A percentile compares a stretch with the other conserved stretches of the same genome.
Conservation (phyloP, 164 flowering plant species). For the Taxillus chinensis region DNA sequence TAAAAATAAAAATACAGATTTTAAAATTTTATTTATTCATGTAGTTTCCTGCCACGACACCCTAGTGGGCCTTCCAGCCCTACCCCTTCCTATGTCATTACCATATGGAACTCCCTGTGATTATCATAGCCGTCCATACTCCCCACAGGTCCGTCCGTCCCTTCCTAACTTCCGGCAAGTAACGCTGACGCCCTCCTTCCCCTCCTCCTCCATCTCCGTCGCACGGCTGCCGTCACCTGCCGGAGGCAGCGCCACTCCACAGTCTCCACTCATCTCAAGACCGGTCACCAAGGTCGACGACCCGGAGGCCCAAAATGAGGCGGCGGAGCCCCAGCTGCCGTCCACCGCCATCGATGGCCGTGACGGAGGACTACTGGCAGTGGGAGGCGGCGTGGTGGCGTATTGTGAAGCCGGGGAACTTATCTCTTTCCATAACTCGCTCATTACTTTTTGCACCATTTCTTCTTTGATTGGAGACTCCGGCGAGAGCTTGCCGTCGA, state of each 20-base stretch:
- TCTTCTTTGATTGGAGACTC: slow-evolving; percentile 12
- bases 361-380: neutral
- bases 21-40: too few relatives aligned
- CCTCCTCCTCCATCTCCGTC: neutral
- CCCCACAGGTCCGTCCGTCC: too few relatives aligned
- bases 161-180: too few relatives aligned
- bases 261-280: neutral
- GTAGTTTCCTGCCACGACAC: too few relatives aligned
- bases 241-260: slow-evolving; percentile 3
- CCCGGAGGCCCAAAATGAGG: slow-evolving; percentile 10
- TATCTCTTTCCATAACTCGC: slow-evolving; percentile 13
- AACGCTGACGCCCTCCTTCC: neutral
- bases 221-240: slow-evolving; percentile 1
- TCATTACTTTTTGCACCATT: slow-evolving; percentile 16
- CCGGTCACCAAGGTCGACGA: slow-evolving; percentile 16
- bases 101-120: too few relatives aligned
- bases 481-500: neutral
- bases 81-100: too few relatives aligned
- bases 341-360: neutral
- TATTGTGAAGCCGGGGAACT: neutral
- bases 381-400: neutral
- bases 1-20: too few relatives aligned
- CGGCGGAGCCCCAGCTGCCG: slow-evolving; percentile 11
- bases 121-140: too few relatives aligned
- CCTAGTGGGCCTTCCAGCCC: too few relatives aligned